Percentiles rank a stretch among this genome's conserved stretches.
phyloP scores from a whole-genome alignment of 306 rosid species.

The Acacia melanoxylon region DNA sequence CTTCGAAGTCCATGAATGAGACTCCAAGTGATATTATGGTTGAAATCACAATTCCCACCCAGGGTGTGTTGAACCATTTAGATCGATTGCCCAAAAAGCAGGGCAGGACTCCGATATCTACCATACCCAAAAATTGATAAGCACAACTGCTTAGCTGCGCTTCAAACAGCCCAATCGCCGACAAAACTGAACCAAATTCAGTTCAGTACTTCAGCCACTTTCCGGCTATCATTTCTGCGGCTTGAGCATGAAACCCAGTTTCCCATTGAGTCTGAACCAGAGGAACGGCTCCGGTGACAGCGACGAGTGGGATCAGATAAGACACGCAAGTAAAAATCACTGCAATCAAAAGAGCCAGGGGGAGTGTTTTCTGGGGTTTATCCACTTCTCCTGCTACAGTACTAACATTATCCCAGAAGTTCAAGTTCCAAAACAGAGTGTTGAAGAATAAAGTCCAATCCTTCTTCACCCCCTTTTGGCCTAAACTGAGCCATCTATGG shows the following conservation, averaged over 20 bases:
- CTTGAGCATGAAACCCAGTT: not conserved
- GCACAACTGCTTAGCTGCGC: not conserved
- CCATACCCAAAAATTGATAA: not conserved
- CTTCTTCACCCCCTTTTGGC: too few relatives aligned
- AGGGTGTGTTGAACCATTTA: not conserved
- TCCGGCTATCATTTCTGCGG: not conserved
- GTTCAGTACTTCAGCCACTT: not conserved
- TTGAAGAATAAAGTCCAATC: too few relatives aligned
- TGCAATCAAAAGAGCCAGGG: too few relatives aligned
- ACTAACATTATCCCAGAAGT: too few relatives aligned
- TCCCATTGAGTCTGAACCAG: too few relatives aligned
- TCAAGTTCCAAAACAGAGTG: too few relatives aligned
- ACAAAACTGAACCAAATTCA: not conserved
- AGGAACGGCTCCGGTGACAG: too few relatives aligned
- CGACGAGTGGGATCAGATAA: too few relatives aligned
- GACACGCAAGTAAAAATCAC: too few relatives aligned
- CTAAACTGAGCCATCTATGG: too few relatives aligned
- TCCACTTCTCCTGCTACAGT: too few relatives aligned
- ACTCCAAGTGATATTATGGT: slow-evolving; percentile 10
- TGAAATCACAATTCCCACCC: not conserved
- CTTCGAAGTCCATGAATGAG: slow-evolving; percentile 44
- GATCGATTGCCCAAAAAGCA: not conserved
- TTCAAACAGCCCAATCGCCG: not conserved
- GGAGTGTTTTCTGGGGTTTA: too few relatives aligned
- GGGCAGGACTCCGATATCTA: not conserved